Evolutionary conservation across 2,329 filamentous ascomycete genomes (phyloP).

Genomic region (Spiromastix sp.): DNA sequence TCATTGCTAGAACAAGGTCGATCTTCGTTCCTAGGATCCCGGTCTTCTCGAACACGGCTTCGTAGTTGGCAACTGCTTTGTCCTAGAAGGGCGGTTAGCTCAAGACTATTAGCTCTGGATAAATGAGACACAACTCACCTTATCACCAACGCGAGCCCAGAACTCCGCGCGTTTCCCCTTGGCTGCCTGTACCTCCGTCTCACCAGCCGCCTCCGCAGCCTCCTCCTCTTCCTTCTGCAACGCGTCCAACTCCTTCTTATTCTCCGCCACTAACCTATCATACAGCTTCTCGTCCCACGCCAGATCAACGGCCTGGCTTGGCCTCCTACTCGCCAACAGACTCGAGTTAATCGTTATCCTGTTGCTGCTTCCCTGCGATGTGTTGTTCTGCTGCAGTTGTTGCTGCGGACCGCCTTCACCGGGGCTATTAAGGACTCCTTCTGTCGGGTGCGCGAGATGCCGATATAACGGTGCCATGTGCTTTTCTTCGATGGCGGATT

Average conservation of each 20-base stretch:
- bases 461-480: constrained; percentile 60
- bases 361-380: constrained; percentile 29
- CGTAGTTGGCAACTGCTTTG: constrained; percentile 84
- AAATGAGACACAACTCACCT: no score
- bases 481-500: constrained; percentile 53
- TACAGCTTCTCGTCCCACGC: constrained; percentile 90
- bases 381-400: constrained; percentile 38
- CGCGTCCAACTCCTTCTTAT: constrained; percentile 64
- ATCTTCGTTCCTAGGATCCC: constrained; percentile 94
- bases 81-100: constrained; percentile 57
- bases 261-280: constrained; percentile 62
- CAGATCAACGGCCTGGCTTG: constrained; percentile 55
- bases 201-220: constrained; percentile 88
- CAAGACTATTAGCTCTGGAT: no score
- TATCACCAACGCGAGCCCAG: constrained; percentile 91
- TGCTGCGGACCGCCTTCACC: constrained; percentile 52
- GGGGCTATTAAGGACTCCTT: constrained; percentile 68
- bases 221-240: constrained; percentile 86
- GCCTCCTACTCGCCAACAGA: constrained; percentile 63
- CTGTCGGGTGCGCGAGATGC: constrained; percentile 53
- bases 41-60: constrained; percentile 94
- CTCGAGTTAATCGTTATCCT: constrained; percentile 55
- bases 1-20: constrained; percentile 90
- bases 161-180: constrained; percentile 93
- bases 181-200: constrained; percentile 87